Conservation (phyloP, 2,329 filamentous ascomycete genomes). For the Trichoderma sp. region DNA sequence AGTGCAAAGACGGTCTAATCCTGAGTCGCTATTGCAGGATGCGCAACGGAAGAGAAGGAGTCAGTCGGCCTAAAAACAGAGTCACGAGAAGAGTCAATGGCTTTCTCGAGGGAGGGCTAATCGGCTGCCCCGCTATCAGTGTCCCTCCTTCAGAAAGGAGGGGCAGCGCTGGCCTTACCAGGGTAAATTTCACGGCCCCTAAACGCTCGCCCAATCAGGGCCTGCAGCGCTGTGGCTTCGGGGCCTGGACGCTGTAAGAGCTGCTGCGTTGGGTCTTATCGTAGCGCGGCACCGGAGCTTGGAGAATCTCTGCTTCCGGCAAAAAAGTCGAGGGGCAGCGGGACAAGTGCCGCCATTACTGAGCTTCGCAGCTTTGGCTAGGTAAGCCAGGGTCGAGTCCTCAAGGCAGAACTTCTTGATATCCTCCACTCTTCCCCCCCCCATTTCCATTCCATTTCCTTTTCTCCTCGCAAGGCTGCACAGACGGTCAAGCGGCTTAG, state of each 20-base stretch:
- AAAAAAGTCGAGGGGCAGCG: constrained; percentile 36
- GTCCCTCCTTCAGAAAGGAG: constrained; percentile 26
- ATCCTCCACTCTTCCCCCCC: constrained; percentile 4
- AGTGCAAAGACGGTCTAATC: neutral
- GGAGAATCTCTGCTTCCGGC: constrained; percentile 34
- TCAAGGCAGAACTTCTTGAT: constrained; percentile 26
- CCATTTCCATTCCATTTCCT: neutral
- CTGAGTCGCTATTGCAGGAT: constrained; percentile 11
- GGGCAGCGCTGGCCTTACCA: constrained; percentile 23
- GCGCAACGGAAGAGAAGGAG: neutral
- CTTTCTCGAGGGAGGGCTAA: neutral
- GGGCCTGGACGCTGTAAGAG: constrained; percentile 3
- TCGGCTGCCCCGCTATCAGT: constrained; percentile 28
- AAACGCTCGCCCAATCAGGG: constrained; percentile 28
- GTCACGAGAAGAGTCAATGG: constrained; percentile 17
- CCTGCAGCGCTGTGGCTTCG: neutral
- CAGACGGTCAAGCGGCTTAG: constrained; percentile 22
- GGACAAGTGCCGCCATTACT: constrained; percentile 25
- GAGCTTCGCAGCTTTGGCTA: constrained; percentile 28
- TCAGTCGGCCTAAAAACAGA: constrained; percentile 14
- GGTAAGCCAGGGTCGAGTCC: constrained; percentile 22
- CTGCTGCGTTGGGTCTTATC: neutral
- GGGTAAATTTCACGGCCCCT: constrained; percentile 27
- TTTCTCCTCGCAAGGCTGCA: constrained; percentile 9
- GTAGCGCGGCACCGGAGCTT: constrained; percentile 29